Evolutionary conservation across 495 filamentous ascomycete species (phyloP), one percentile per base, ranked within the genome.

Genomic region (Cenococcum geophilum): DNA sequence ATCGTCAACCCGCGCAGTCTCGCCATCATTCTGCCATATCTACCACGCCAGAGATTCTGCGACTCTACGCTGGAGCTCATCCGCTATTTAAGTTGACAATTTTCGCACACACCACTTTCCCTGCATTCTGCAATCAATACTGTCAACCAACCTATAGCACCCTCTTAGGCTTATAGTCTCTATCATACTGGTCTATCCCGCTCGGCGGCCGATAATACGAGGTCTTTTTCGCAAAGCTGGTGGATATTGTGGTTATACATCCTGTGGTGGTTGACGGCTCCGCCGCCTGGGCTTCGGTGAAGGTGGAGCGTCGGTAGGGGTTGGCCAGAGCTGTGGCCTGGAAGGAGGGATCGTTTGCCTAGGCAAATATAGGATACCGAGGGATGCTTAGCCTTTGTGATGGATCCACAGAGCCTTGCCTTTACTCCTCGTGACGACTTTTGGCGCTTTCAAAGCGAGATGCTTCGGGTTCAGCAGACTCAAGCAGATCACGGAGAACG

Each of bases 401-500:
- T 87, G 84, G 84, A 87, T 77, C 78, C 83, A 36, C 84, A 86
- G 73, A 82, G 67, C 51, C 61, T 75, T 65, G 74, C 77, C 32
- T 81, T 85, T 72, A 81, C 81, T 51, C 83, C 85, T 60, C 82
- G 80, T 68, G 87, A 89, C 78, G 91, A 95, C 74, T 78, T 92
- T 59, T 92, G 89, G 82, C 85, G 86, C 76, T 80, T 96, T 60
- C 86, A 92, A 71, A 88, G 89, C 77, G 89, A 95, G 67, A 79
- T 97, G 76, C 89, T 86, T 74, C 86, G 89, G 68, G 77, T 96
- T 43, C 88, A 92, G 63, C 77, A 83, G 61, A 78, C 87, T 52
- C 90, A 95, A 72, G 80, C 80, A 65, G 85, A 89, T 65, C 90
- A 95, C 74, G 79, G 82, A n/a, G 90, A 95, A 65, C 80, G 91